phyloP scores from a whole-genome alignment of 495 filamentous ascomycete genomes.

The Neurospora sp. region DNA sequence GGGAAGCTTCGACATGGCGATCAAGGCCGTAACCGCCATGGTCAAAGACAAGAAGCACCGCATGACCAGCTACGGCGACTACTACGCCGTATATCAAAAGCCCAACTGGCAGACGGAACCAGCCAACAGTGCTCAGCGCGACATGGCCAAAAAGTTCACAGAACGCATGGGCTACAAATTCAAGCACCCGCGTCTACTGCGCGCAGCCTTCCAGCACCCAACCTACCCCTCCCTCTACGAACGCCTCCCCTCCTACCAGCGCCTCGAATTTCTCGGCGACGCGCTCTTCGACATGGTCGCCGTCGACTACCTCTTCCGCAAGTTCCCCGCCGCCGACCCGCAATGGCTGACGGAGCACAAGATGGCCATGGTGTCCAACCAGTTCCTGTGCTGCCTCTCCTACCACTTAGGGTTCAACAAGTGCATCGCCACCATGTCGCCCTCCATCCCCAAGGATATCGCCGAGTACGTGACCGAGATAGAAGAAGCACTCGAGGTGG shows the following conservation, averaged over 20 bases:
- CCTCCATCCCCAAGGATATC: constrained; percentile 51
- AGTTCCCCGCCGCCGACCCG: constrained; percentile 70
- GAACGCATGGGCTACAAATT: constrained; percentile 70
- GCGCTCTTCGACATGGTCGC: constrained; percentile 81
- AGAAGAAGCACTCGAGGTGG: constrained; percentile 38
- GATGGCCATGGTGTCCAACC: constrained; percentile 98
- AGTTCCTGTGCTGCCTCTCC: constrained; percentile 76
- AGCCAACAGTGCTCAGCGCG: constrained; percentile 50
- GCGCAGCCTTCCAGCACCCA: constrained; percentile 82
- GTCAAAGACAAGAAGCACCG: constrained; percentile 59
- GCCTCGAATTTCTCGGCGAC: constrained; percentile 90
- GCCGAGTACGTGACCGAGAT: constrained; percentile 61
- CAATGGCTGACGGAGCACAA: constrained; percentile 99
- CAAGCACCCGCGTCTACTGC: constrained; percentile 61
- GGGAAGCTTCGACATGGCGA: constrained; percentile 62
- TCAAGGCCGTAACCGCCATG: constrained; percentile 69
- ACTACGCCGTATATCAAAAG: constrained; percentile 56
- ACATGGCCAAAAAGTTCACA: constrained; percentile 57
- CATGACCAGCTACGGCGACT: constrained; percentile 60
- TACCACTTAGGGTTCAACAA: constrained; percentile 67
- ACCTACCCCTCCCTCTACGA: constrained; percentile 63
- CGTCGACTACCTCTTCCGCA: constrained; percentile 68
- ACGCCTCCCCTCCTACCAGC: constrained; percentile 77
- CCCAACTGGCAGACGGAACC: constrained; percentile 59
- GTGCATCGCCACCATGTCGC: constrained; percentile 55